Conservation (phyloP, 148 eudicot genomes). For the Persicaria tinctoria region DNA sequence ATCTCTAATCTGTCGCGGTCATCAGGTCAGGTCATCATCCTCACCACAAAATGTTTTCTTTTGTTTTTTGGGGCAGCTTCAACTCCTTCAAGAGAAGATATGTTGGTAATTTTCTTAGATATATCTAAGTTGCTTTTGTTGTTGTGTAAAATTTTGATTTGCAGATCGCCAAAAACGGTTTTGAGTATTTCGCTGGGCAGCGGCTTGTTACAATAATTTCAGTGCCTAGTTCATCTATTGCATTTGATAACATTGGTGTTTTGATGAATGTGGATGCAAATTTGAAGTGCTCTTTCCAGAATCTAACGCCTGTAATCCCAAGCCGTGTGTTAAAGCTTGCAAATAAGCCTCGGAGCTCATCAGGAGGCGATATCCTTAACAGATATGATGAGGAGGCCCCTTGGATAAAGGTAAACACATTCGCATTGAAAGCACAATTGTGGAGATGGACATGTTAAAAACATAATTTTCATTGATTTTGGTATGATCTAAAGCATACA, state of each 20-base stretch:
- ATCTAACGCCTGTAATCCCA: not conserved
- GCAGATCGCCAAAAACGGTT: not conserved
- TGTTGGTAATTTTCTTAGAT: too few species aligned
- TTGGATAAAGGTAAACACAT: too few species aligned
- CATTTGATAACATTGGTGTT: not conserved
- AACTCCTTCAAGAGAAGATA: too few species aligned
- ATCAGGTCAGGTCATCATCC: conserved; percentile 33
- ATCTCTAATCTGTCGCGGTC: too few species aligned
- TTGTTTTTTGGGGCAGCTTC: not conserved
- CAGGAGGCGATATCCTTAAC: too few species aligned
- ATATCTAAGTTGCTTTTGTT: not conserved
- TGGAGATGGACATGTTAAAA: too few species aligned
- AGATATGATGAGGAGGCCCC: too few species aligned
- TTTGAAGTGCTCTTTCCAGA: conserved; percentile 11
- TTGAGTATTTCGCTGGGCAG: not conserved
- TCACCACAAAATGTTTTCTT: not conserved
- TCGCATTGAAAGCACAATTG: too few species aligned
- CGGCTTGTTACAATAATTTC: not conserved
- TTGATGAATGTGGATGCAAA: conserved; percentile 5
- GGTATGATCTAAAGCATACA: not conserved
- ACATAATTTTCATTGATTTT: too few species aligned
- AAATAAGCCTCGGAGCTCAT: too few species aligned
- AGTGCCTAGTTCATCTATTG: too few species aligned
- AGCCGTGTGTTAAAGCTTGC: too few species aligned
- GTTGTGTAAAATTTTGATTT: not conserved